Evolutionary conservation across 192 early-diverging fungal species (phyloP).

Genomic region (Chytriomyces sp.): DNA sequence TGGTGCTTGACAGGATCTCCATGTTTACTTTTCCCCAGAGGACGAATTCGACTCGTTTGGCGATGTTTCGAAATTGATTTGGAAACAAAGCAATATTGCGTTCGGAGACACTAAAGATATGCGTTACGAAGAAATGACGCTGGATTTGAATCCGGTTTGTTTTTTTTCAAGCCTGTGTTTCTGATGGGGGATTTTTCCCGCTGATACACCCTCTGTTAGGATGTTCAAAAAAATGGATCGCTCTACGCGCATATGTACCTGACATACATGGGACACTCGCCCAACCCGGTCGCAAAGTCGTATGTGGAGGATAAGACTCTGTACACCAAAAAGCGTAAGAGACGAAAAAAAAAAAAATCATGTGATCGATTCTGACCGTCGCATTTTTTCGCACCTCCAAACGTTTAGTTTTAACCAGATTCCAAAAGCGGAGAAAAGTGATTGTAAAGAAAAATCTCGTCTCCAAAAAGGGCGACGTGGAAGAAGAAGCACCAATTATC

Average conservation of each 20-base stretch:
- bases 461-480: constrained; percentile 15
- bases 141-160: constrained; percentile 34
- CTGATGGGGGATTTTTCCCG: neutral
- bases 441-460: constrained; percentile 52
- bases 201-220: neutral
- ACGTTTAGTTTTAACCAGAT: constrained; percentile 46
- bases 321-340: constrained; percentile 46
- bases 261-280: constrained; percentile 26
- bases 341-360: no score
- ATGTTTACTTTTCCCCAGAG: constrained; percentile 39
- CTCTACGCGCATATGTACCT: constrained; percentile 59
- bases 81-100: constrained; percentile 43
- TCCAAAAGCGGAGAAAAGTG: constrained; percentile 50
- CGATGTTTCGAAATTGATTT: constrained; percentile 38
- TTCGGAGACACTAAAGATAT: constrained; percentile 46
- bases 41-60: constrained; percentile 29
- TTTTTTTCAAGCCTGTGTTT: neutral
- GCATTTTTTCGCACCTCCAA: no score
- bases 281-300: constrained; percentile 14
- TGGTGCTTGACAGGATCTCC: constrained; percentile 31
- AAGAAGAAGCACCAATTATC: constrained; percentile 7
- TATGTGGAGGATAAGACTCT: constrained; percentile 36
- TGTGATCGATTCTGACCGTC: constrained; percentile 2
- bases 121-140: constrained; percentile 33
- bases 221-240: constrained; percentile 53